Conservation (phyloP, 2,329 filamentous ascomycete genomes). For the Didymellaceae sp. region DNA sequence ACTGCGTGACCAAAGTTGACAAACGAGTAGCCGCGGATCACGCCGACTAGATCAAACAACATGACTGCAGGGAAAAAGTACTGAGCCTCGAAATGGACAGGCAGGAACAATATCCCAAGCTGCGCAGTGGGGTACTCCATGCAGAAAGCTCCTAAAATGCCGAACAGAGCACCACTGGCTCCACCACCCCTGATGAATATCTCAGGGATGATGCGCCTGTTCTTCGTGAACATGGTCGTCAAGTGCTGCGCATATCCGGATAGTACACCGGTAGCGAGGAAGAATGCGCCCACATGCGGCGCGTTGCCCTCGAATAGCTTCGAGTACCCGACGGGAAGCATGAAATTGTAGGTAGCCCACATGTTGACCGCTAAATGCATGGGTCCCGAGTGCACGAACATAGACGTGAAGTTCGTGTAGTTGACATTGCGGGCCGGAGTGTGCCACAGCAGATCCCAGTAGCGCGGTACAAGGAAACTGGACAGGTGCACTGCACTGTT, state of each 20-base stretch:
- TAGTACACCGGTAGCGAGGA: conserved; percentile 38
- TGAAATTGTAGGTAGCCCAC: conserved; percentile 41
- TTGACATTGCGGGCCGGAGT: conserved; percentile 37
- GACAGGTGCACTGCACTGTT: conserved; percentile 38
- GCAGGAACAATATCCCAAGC: conserved; percentile 43
- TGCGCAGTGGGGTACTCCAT: conserved; percentile 40
- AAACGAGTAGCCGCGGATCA: conserved; percentile 37
- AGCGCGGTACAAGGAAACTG: conserved; percentile 29
- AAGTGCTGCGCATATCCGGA: conserved; percentile 42
- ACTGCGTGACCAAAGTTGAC: conserved; percentile 45
- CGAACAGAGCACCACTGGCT: conserved; percentile 45
- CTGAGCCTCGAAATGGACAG: conserved; percentile 39
- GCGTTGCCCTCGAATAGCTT: conserved; percentile 39
- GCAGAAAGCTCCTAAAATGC: conserved; percentile 38
- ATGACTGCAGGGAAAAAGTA: conserved; percentile 41
- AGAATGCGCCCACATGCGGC: conserved; percentile 40
- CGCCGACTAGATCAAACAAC: conserved; percentile 43
- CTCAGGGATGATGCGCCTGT: conserved; percentile 25
- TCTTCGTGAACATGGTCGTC: conserved; percentile 32
- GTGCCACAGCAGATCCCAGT: conserved; percentile 41
- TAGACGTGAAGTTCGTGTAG: conserved; percentile 40
- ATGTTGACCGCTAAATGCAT: conserved; percentile 38
- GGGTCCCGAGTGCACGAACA: conserved; percentile 34
- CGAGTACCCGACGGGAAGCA: conserved; percentile 39
- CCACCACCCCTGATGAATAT: conserved; percentile 41